Base-by-base conservation (phyloP, 2,329 filamentous ascomycete genomes). In the Coniochaeta sp. region DNA sequence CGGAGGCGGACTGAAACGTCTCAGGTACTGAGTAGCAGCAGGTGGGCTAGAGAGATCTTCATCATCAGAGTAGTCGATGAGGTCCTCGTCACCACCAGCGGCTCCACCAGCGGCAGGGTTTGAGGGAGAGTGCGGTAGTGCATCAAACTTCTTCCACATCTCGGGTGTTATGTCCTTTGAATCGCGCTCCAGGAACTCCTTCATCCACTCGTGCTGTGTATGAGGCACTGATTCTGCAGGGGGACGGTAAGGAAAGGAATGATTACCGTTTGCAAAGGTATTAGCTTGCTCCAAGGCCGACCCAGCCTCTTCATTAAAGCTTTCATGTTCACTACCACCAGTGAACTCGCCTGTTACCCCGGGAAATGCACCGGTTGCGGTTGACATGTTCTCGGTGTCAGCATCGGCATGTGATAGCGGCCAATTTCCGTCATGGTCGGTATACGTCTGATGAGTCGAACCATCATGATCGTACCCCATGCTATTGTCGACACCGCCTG, bases 11-110 rank as follows among this genome's bases (percentile, higher is more conserved):
- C 19, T 47, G 19, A 47, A 47, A 17, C n/a, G 22, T 24, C 43
- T 24, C 19, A 2, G 6, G 43, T 47, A 24, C n/a, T 47, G 19
- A 3, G 19, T 19, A 24, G 19, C 43, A 24, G 43, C 43, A 3
- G 19, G 43, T 24, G n/a, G 8, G 7, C 16, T 19, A 12, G 22
- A 8, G 24, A 16, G 14, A 33, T 60, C 60, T 14, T 64, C 63
- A 59, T 72, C 68, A 47, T 73, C 71, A 1, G 69, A 69, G 58
- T 75, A 72, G 61, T 74, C 70, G 54, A 73, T 74, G 60, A 64
- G 47, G 40, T 66, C 63, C 17, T 66, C 64, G 28, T 33, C 36
- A 3, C 61, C 61, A 24, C 57, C 59, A 52, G 59, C 58, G 17
- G 14, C 52, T 24, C 28, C 52, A 56, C 17, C 16, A 34, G 16